Evolutionary conservation across 768 basidiomycete genomes (phyloP), one percentile per base, ranked within the genome.

Genomic region (Suillus subluteus): DNA sequence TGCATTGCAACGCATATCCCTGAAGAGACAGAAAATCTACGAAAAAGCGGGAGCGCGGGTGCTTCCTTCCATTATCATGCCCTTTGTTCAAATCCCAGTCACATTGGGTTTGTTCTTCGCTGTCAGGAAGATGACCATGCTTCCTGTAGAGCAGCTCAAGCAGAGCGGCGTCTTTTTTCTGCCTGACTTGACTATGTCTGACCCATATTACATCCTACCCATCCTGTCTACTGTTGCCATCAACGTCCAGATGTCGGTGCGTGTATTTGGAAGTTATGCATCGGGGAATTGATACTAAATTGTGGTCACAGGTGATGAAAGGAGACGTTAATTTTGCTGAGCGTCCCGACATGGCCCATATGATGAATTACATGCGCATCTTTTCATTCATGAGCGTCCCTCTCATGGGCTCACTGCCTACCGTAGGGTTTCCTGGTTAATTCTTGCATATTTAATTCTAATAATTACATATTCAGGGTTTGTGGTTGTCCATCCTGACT

Each of bases 81-180:
- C 87, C 9, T 66, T 95, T 64, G 71, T 90, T 1, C 95, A 97
- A 76, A 74, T 95, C 26, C 88, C 93, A 1, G 81, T 95, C 52
- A 89, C 91, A 56, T 78, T 98, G 40, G 88, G 90, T 16, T 79
- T 94, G 80, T 99, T 99, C 84, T 90, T 95, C 70, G 94, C 87
- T 21, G 75, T 97, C 64, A 88, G 87, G 78, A 81, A 80, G 58
- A 84, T 99, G 82, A 89, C 90, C 70, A 80, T 83, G 59, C 75
- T 89, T 55, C 93, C 94, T 0, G 76, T 98, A 23, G 83, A 83
- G 63, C 94, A 95, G 79, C 75, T 98, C 72, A 83, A 85, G 69
- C 80, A 88, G 67, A 95, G 93, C 66, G 95, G 96, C 0, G 75
- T 95, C 38, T 81, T 77, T 55, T 88, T 89, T 79, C 75, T 96